Evolutionary conservation across 2,329 filamentous ascomycete genomes (phyloP).

Genomic region (Talaromyces piceae): DNA sequence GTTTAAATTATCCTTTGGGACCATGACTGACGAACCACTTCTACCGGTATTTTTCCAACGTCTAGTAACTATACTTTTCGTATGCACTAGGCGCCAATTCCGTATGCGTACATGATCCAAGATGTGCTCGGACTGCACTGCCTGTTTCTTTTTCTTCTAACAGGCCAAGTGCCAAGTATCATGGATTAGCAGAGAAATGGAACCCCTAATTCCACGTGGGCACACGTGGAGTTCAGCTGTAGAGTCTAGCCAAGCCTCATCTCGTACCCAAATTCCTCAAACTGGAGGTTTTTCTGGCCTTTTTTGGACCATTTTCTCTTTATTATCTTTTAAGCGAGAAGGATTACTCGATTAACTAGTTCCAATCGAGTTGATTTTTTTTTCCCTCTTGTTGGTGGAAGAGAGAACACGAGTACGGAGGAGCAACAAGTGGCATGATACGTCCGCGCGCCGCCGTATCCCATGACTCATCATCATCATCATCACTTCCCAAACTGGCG

Average conservation of each 20-base stretch:
- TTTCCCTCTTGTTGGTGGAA: no score
- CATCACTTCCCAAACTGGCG: neutral
- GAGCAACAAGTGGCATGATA: no score
- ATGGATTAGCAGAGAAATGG: constrained; percentile 15
- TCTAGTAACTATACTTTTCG: no score
- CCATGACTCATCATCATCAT: neutral
- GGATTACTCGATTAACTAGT: no score
- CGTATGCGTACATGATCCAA: neutral
- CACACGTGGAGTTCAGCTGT: constrained; percentile 23
- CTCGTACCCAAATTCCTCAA: neutral
- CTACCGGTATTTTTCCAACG: neutral
- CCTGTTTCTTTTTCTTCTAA: neutral
- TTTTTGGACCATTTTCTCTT: neutral
- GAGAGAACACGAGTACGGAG: no score
- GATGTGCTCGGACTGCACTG: neutral
- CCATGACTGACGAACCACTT: neutral
- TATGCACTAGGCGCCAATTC: no score
- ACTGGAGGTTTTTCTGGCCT: neutral
- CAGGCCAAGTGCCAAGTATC: constrained; percentile 4
- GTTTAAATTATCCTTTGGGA: neutral
- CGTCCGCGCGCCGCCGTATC: neutral
- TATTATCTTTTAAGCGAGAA: no score
- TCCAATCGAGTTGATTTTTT: no score
- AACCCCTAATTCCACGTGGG: constrained; percentile 26
- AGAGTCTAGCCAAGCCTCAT: neutral